Base-by-base conservation (phyloP, 371 early-diverging fungal genomes). In the Circinella minor region DNA sequence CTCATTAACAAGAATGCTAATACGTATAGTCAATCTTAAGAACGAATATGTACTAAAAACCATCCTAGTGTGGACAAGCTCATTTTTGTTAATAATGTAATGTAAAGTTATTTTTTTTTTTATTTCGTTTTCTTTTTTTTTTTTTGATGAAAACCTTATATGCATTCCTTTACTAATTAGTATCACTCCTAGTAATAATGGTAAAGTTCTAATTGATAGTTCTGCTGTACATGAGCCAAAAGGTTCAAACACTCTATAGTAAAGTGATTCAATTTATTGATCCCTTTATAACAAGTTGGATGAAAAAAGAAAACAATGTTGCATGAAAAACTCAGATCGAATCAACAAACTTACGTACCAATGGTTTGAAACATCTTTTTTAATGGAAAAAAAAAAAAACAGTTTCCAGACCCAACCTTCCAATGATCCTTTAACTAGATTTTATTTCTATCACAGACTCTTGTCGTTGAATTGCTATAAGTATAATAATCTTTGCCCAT, bases 361-460 rank as follows among this genome's bases (percentile, higher is more conserved):
- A 77, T 60, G 65, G 62, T 43, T 15, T 81, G 38, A 63, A 39
- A 77, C 13, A 61, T n/a, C 71, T 2, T 77, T 68, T 46, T 38
- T 62, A 8, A 43, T 82, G 47, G 66, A 70, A 15, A 49, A 71
- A 18, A 27, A 27, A 27, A 27, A n/a, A n/a, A n/a, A n/a, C 60
- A 37, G 18, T 54, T 36, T 20, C 71, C 73, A 17, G 43, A 72
- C 5, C n/a, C n/a, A n/a, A 27, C 27, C 27, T 36, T 57, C 72
- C 0, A 51, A 63, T 39, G 70, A 72, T 0, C 74, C 74, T 80
- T 47, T 78, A 76, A 36, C 82, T 80, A 9, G 80, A 80, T 37
- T 82, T 82, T 75, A 79, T 82, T 8, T 80, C 82, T 37, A 68
- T 75, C 2, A 80, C 82, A 11, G 71, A 59, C 10, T 68, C 80